phyloP scores from a whole-genome alignment of 345 rosid genomes.

The Pelargonium nanum region DNA sequence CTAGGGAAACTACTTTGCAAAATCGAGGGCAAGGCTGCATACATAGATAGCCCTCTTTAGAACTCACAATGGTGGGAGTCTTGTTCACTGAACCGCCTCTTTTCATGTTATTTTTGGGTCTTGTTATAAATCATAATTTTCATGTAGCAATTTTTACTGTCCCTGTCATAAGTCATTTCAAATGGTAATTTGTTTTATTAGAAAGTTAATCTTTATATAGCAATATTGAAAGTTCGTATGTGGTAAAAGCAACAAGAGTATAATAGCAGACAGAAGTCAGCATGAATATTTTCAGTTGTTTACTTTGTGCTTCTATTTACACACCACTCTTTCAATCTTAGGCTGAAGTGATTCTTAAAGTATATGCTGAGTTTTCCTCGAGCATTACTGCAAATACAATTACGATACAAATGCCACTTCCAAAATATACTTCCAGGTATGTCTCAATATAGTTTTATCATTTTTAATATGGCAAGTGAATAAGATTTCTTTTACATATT shows the following conservation, averaged over 20 bases:
- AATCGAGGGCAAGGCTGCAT: too few relatives aligned
- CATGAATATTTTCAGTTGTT: background rate
- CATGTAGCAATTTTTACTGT: background rate
- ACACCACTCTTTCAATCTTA: conserved; percentile 20
- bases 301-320: background rate
- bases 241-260: background rate
- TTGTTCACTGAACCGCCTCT: too few relatives aligned
- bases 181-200: background rate
- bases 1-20: too few relatives aligned
- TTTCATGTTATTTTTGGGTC: too few relatives aligned
- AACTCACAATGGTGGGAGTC: too few relatives aligned
- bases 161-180: background rate
- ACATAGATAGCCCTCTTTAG: too few relatives aligned
- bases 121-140: too few relatives aligned
- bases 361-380: conserved; percentile 72
- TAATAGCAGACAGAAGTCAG: background rate
- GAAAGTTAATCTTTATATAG: background rate
- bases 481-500: conserved; percentile 1
- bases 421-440: conserved; percentile 83
- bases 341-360: conserved; percentile 90
- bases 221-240: background rate
- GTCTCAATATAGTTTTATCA: background rate
- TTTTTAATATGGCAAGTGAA: background rate
- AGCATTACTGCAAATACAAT: conserved; percentile 81
- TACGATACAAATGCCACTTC: conserved; percentile 80